phyloP scores from a whole-genome alignment of 1,284 basidiomycete genomes.

The Cystobasidiaceae sp. region DNA sequence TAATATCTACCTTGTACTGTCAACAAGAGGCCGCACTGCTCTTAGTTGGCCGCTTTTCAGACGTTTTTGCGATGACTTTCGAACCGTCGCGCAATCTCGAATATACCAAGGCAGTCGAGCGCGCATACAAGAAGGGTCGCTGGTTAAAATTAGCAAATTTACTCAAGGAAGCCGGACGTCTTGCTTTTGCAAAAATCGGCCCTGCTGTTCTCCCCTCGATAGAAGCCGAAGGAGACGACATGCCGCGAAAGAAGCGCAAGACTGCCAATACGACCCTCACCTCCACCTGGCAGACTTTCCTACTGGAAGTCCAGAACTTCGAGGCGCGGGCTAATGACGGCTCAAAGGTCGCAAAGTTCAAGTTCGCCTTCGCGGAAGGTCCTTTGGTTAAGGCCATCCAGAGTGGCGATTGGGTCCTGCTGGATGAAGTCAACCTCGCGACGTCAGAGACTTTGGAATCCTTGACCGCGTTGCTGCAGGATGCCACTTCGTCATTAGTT shows the following conservation, averaged over 20 bases:
- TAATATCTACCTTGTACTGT: slow-evolving; percentile 41
- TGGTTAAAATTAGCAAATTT: slow-evolving; percentile 80
- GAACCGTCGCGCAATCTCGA: slow-evolving; percentile 83
- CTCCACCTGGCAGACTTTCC: slow-evolving; percentile 67
- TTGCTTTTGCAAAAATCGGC: too few species aligned
- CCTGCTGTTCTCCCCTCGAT: too few species aligned
- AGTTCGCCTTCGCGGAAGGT: slow-evolving; percentile 93
- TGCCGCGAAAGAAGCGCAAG: slow-evolving; percentile 44
- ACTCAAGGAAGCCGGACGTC: slow-evolving; percentile 65
- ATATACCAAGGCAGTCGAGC: slow-evolving; percentile 77
- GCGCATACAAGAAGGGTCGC: slow-evolving; percentile 72
- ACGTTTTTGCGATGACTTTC: slow-evolving; percentile 82
- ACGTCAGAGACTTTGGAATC: slow-evolving; percentile 93
- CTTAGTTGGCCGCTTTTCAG: slow-evolving; percentile 71
- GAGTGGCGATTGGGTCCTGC: slow-evolving; percentile 86
- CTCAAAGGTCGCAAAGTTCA: slow-evolving; percentile 70
- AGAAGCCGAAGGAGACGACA: neutral
- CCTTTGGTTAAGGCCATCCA: slow-evolving; percentile 88
- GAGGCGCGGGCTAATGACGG: slow-evolving; percentile 67
- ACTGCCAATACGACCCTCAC: slow-evolving; percentile 42
- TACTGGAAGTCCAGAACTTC: slow-evolving; percentile 69
- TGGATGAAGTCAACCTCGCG: slow-evolving; percentile 96
- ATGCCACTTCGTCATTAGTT: slow-evolving; percentile 80
- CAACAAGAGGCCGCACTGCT: slow-evolving; percentile 63
- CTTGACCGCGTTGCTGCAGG: slow-evolving; percentile 76